Evolutionary conservation across 176 grass and related monocot species (phyloP), one percentile per base, ranked within the genome.

Genomic region (Aegilops umbellulata): DNA sequence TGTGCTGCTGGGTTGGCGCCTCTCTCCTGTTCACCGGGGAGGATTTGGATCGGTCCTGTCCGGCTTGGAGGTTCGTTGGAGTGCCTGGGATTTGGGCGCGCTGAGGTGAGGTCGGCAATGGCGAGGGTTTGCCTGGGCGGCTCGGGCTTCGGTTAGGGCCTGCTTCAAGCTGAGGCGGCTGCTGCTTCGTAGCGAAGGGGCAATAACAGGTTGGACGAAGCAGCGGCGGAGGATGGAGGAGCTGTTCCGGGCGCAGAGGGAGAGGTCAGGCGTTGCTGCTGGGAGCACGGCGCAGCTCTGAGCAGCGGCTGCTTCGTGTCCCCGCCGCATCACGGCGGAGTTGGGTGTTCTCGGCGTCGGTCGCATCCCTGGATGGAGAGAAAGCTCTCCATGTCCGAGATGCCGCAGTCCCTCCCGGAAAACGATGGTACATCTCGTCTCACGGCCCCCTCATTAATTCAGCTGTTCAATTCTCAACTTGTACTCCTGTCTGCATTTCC

Each of bases 141-240:
- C 72, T 81, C 93, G 0, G 91, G 86, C 60, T 93, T 98, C 69
- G 91, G 93, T 17, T 95, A 93, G 77, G 24, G 17, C 27, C 22
- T 75, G 77, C 47, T 20, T 36, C 36, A 10, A 53, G 30, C 44
- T 6, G 35, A 79, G 67, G 3, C 65, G 53, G 57, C 38, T 82
- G 81, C 86, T 72, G 58, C 55, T 78, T 26, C 51, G 27, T 57
- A 14, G 64, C 57, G 27, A 27, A 58, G 39, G 69, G 63, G 55
- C 57, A 16, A 24, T 13, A 9, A 1, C 0, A 42, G 25, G 85
- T 46, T 14, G 70, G 55, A 73, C 69, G 69, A 85, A 55, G 62
- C 29, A 7, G 82, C n/a, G 36, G 65, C 6, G 3, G 9, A 24
- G 22, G 35, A 71, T 78, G 85, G 62, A 44, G 29, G 49, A 24